A percentile compares a stretch with the other conserved stretches of the same genome.
Evolutionary conservation across 148 eudicot genomes (phyloP).

Genomic region (Drosera capensis): DNA sequence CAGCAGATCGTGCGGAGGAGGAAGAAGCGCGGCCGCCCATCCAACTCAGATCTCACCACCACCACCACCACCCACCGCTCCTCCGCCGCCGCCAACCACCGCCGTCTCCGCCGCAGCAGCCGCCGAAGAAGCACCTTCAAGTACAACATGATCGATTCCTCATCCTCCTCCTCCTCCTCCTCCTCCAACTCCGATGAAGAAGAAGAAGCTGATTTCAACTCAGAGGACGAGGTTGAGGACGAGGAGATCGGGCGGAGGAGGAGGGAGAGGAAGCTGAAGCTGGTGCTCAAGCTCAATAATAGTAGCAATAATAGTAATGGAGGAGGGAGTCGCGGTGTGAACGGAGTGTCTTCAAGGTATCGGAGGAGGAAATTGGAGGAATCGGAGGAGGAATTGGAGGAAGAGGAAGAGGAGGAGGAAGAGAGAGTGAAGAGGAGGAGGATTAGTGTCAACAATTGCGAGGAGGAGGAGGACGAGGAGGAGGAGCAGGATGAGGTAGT

Average conservation of each 20-base stretch:
- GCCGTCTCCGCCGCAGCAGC: slow-evolving; percentile 7
- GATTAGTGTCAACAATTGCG: slow-evolving; percentile 1
- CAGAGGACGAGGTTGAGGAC: slow-evolving; percentile 6
- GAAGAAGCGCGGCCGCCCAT: slow-evolving; percentile 13
- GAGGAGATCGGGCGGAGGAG: neutral
- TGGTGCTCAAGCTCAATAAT: slow-evolving; percentile 8
- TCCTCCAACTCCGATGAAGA: neutral
- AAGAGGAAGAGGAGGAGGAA: slow-evolving; percentile 2
- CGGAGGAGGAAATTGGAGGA: slow-evolving; percentile 3
- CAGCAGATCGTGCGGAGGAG: slow-evolving; percentile 4
- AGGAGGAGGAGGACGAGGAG: slow-evolving; percentile 5
- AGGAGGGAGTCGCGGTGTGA: slow-evolving; percentile 2
- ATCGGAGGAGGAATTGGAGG: slow-evolving; percentile 2
- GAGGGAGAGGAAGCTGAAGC: slow-evolving; percentile 13
- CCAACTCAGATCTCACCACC: slow-evolving; percentile 11
- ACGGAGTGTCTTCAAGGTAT: neutral
- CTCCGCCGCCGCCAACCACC: slow-evolving; percentile 1
- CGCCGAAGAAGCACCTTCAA: slow-evolving; percentile 6
- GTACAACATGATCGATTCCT: slow-evolving; percentile 4
- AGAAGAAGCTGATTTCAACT: neutral
- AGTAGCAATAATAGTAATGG: neutral
- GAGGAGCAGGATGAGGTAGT: slow-evolving; percentile 7
- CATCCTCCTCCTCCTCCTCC: slow-evolving; percentile 1
- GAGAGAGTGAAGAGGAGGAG: slow-evolving; percentile 1
- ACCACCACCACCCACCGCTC: neutral